Evolutionary conservation across 345 rosid species (phyloP).

Genomic region (Litchi chinensis): DNA sequence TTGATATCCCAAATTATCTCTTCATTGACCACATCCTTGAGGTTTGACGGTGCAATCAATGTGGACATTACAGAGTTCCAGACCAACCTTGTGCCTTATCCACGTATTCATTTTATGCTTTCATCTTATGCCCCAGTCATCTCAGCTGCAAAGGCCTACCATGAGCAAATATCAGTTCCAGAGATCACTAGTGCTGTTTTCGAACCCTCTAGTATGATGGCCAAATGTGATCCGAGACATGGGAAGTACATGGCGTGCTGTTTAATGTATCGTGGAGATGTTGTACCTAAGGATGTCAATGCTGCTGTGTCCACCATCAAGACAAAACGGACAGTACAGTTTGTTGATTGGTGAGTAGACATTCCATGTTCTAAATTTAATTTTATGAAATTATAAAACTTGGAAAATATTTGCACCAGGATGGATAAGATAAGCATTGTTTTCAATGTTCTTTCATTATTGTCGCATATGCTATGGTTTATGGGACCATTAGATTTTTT

Average conservation of each 20-base stretch:
- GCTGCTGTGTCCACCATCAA: constrained; percentile 75
- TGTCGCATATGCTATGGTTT: background rate
- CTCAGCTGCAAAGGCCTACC: constrained; percentile 80
- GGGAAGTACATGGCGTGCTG: constrained; percentile 92
- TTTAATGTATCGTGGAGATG: constrained; percentile 84
- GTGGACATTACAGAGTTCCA: constrained; percentile 83
- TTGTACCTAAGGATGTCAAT: constrained; percentile 82
- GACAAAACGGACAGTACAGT: constrained; percentile 78
- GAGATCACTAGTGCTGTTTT: constrained; percentile 80
- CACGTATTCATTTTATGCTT: constrained; percentile 86
- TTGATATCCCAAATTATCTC: constrained; percentile 76
- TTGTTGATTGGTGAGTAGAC: constrained; percentile 75
- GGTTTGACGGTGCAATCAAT: constrained; percentile 86
- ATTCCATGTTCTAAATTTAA: background rate
- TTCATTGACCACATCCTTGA: constrained; percentile 72
- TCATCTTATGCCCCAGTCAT: constrained; percentile 83
- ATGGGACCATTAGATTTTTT: constrained; percentile 1
- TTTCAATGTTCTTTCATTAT: background rate
- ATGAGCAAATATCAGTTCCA: constrained; percentile 75
- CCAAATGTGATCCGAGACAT: constrained; percentile 86
- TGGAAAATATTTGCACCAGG: background rate
- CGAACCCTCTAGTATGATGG: constrained; percentile 87
- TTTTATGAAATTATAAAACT: background rate
- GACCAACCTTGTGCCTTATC: constrained; percentile 85
- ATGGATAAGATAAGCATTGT: background rate